Percentiles rank a stretch among this genome's conserved stretches.
Evolutionary conservation across 768 basidiomycete species (phyloP).

Genomic region (Suillus lakei): DNA sequence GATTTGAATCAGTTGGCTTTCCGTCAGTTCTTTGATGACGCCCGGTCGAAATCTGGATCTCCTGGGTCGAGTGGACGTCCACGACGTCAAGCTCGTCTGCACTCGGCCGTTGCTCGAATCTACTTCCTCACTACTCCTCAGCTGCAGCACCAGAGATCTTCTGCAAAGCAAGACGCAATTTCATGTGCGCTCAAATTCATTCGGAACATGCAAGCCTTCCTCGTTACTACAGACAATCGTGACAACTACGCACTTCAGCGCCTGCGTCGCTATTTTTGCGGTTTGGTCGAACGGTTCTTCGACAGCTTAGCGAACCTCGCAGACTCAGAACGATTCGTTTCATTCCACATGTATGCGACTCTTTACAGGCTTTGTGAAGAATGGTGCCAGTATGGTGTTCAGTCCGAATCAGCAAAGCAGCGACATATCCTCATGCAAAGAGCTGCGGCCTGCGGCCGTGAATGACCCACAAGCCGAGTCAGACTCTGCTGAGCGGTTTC

Average conservation of each 20-base stretch:
- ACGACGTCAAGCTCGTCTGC: slow-evolving; percentile 77
- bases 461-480: slow-evolving; percentile 58
- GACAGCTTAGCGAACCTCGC: slow-evolving; percentile 72
- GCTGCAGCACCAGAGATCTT: slow-evolving; percentile 70
- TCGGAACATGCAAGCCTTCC: slow-evolving; percentile 76
- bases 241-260: slow-evolving; percentile 80
- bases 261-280: slow-evolving; percentile 89
- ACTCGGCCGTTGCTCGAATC: slow-evolving; percentile 87
- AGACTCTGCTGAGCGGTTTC: slow-evolving; percentile 61
- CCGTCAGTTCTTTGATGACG: slow-evolving; percentile 81
- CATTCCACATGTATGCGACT: slow-evolving; percentile 73
- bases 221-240: slow-evolving; percentile 72
- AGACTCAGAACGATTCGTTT: slow-evolving; percentile 78
- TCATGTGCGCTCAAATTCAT: slow-evolving; percentile 87
- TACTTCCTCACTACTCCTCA: slow-evolving; percentile 85
- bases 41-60: slow-evolving; percentile 51
- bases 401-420: slow-evolving; percentile 73
- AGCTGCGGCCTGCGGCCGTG: slow-evolving; percentile 56
- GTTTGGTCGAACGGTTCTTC: slow-evolving; percentile 85
- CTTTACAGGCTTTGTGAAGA: slow-evolving; percentile 89
- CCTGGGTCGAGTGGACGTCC: slow-evolving; percentile 55
- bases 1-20: slow-evolving; percentile 81
- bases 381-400: slow-evolving; percentile 88
- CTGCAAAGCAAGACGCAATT: slow-evolving; percentile 73
- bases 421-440: slow-evolving; percentile 74